Conservation (phyloP, 306 rosid genomes). For the Ceratonia siliqua region DNA sequence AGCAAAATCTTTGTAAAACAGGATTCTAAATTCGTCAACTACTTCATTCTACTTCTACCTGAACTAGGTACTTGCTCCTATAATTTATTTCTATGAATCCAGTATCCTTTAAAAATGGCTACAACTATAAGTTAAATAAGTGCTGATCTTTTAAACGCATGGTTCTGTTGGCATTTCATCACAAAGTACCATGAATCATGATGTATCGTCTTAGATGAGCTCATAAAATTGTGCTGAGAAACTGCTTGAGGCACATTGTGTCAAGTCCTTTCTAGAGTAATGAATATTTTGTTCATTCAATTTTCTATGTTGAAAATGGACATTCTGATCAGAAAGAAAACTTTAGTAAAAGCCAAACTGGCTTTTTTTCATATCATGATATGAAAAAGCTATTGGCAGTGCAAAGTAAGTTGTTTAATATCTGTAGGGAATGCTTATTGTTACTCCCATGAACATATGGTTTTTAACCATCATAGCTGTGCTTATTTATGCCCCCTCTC, state of each 20-base stretch:
- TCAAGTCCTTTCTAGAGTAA: not conserved
- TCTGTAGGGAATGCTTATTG: too few relatives aligned
- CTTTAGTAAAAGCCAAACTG: too few relatives aligned
- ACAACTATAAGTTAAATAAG: too few relatives aligned
- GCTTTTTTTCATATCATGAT: too few relatives aligned
- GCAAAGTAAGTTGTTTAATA: too few relatives aligned
- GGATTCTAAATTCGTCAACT: not conserved
- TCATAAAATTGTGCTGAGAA: not conserved
- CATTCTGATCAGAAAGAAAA: not conserved
- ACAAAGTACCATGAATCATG: not conserved
- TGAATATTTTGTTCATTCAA: slow-evolving; percentile 1
- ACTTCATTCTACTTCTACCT: not conserved
- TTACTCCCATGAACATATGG: too few relatives aligned
- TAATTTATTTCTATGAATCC: not conserved
- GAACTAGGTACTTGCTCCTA: not conserved
- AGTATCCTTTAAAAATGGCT: not conserved
- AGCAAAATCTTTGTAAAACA: not conserved
- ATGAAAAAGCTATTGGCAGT: too few relatives aligned
- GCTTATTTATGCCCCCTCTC: not conserved
- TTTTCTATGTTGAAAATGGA: not conserved
- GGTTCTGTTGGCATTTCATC: not conserved
- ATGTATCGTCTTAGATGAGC: not conserved
- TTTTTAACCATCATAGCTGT: not conserved
- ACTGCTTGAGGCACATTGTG: not conserved
- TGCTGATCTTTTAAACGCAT: not conserved